These are phyloP conservation scores for Rhynchosporium graminicola DNA, from an alignment of 2,329 filamentous ascomycete genomes.

Conservation along the genomic window DNA sequence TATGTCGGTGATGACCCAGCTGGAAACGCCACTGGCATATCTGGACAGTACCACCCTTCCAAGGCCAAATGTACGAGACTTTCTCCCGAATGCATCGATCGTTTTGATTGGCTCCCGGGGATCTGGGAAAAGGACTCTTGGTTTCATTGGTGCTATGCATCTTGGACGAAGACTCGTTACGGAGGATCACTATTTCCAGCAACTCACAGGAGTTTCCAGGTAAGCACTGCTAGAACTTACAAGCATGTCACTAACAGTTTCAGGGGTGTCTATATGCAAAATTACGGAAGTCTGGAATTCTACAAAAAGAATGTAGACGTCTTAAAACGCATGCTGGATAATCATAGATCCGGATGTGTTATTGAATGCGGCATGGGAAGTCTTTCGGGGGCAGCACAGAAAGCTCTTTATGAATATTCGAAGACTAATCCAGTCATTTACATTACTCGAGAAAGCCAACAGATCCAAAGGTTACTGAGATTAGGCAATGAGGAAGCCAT, in stretches of 20 bases:
- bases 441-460: slow-evolving; percentile 63
- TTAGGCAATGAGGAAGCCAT: slow-evolving; percentile 46
- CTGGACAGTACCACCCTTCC: slow-evolving; percentile 27
- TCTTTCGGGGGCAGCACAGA: slow-evolving; percentile 42
- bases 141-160: slow-evolving; percentile 72
- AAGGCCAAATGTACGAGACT: slow-evolving; percentile 31
- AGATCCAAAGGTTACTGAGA: slow-evolving; percentile 55
- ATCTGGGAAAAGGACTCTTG: slow-evolving; percentile 74
- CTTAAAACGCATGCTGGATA: slow-evolving; percentile 58
- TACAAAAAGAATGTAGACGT: slow-evolving; percentile 63
- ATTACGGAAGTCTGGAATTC: slow-evolving; percentile 62
- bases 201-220: slow-evolving; percentile 54
- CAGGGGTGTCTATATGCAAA: slow-evolving; percentile 62
- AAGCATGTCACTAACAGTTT: slow-evolving; percentile 36
- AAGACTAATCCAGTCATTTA: slow-evolving; percentile 70
- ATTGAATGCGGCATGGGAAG: slow-evolving; percentile 71
- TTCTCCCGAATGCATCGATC: slow-evolving; percentile 61
- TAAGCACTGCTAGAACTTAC: background rate
- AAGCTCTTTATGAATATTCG: slow-evolving; percentile 62
- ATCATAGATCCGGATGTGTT: slow-evolving; percentile 61
- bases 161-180: slow-evolving; percentile 70
- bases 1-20: slow-evolving; percentile 37
- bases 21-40: slow-evolving; percentile 26
- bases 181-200: slow-evolving; percentile 66
- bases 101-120: slow-evolving; percentile 73